phyloP scores from a whole-genome alignment of 139 green algal species.

The Closterium sp. region DNA sequence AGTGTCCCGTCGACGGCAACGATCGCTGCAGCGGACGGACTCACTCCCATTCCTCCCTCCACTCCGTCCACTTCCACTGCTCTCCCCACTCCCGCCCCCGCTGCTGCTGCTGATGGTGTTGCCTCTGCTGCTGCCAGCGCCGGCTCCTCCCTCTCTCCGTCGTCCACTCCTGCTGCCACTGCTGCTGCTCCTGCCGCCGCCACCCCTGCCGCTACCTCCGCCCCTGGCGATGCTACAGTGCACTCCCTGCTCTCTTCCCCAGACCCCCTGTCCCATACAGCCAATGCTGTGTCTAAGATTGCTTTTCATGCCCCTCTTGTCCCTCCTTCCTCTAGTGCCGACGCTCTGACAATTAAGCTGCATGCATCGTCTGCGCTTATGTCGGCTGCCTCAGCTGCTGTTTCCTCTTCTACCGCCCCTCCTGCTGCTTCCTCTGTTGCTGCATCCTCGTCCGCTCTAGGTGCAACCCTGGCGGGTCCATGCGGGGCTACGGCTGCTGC shows the following conservation, averaged over 20 bases:
- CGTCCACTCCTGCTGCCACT: not conserved
- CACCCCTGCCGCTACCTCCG: not conserved
- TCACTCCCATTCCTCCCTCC: not conserved
- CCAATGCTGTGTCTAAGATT: not conserved
- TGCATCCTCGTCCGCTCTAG: not conserved
- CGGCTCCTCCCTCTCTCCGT: not conserved
- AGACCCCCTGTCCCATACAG: not conserved
- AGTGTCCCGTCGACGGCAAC: not conserved
- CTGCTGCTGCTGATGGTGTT: no score
- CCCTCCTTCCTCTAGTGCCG: not conserved
- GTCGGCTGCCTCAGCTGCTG: not conserved
- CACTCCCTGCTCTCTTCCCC: not conserved
- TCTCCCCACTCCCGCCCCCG: not conserved
- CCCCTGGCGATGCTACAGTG: not conserved
- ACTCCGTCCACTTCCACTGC: not conserved
- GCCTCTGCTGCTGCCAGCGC: no score
- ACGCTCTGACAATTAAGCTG: not conserved
- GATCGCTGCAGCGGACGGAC: not conserved
- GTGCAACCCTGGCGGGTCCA: no score
- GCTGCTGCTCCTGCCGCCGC: not conserved
- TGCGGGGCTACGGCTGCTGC: not conserved
- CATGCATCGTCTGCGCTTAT: not conserved
- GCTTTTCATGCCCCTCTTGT: not conserved
- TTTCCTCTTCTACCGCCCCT: not conserved
- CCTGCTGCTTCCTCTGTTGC: not conserved